phyloP scores from a whole-genome alignment of 441 rosid species.

The Erodium chrysanthum region DNA sequence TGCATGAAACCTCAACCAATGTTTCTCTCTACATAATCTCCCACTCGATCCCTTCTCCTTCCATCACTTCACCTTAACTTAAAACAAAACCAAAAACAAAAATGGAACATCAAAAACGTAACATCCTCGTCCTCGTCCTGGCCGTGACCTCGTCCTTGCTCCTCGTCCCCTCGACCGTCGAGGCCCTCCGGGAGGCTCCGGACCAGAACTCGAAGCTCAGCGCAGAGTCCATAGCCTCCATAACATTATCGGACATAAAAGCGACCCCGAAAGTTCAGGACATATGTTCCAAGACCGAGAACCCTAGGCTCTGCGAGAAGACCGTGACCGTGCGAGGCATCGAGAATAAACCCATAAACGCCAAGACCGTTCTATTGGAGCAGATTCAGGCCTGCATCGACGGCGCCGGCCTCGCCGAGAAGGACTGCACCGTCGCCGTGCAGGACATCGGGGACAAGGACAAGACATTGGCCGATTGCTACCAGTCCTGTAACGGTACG shows the following conservation, averaged over 20 bases:
- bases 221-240: neutral
- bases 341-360: neutral
- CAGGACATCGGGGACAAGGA: neutral
- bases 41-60: neutral
- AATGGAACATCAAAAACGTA: neutral
- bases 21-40: neutral
- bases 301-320: slow-evolving; percentile 1
- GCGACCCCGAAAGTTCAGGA: neutral
- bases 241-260: neutral
- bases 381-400: neutral
- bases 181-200: neutral
- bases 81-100: neutral
- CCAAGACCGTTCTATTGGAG: neutral
- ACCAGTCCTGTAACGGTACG: neutral
- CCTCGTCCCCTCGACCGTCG: neutral
- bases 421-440: neutral
- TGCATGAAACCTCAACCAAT: neutral
- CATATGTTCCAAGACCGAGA: neutral
- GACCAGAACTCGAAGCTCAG: neutral
- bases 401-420: neutral
- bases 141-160: neutral
- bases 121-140: neutral
- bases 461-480: neutral
- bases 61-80: neutral
- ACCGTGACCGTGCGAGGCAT: neutral